A percentile compares a stretch with the other conserved stretches of the same genome.
Evolutionary conservation across 2,329 filamentous ascomycete species (phyloP).

Genomic region (Ascochyta lentis): DNA sequence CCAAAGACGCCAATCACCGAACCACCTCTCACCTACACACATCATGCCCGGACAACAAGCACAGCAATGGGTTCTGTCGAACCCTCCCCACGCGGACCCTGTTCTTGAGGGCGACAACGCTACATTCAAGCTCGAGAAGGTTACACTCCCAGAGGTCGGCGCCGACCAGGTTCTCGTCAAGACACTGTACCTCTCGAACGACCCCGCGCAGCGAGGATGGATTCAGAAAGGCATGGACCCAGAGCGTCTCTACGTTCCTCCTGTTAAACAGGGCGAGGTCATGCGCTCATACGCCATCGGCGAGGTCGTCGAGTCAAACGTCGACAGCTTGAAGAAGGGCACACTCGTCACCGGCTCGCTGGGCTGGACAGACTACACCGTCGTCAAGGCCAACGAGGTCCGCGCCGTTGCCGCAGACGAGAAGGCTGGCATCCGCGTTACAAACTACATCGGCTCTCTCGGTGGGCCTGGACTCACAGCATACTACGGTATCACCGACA

Average conservation of each 20-base stretch:
- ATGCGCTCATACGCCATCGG: slow-evolving; percentile 70
- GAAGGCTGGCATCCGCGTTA: slow-evolving; percentile 47
- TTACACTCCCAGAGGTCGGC: slow-evolving; percentile 44
- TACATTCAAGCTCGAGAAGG: slow-evolving; percentile 51
- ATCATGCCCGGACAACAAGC: slow-evolving; percentile 45
- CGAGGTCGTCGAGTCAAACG: slow-evolving; percentile 67
- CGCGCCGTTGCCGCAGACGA: slow-evolving; percentile 40
- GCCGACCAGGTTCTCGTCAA: slow-evolving; percentile 56
- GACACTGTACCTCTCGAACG: slow-evolving; percentile 57
- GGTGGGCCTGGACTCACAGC: slow-evolving; percentile 68
- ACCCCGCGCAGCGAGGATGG: slow-evolving; percentile 61
- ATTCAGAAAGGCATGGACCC: slow-evolving; percentile 52
- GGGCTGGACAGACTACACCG: slow-evolving; percentile 72
- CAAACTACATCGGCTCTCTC: slow-evolving; percentile 57
- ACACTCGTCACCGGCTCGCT: slow-evolving; percentile 60
- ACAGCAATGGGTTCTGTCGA: slow-evolving; percentile 54
- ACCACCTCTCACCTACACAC: not conserved
- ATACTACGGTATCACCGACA: slow-evolving; percentile 74
- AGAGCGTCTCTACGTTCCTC: slow-evolving; percentile 55
- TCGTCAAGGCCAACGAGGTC: slow-evolving; percentile 52
- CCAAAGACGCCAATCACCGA: not conserved
- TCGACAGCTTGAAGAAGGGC: slow-evolving; percentile 60
- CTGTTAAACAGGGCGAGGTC: slow-evolving; percentile 53
- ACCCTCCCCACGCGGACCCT: slow-evolving; percentile 48
- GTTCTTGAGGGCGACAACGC: slow-evolving; percentile 46